Evolutionary conservation across 1,139 yeast species (phyloP).

Genomic region (Protomyces inouyei): DNA sequence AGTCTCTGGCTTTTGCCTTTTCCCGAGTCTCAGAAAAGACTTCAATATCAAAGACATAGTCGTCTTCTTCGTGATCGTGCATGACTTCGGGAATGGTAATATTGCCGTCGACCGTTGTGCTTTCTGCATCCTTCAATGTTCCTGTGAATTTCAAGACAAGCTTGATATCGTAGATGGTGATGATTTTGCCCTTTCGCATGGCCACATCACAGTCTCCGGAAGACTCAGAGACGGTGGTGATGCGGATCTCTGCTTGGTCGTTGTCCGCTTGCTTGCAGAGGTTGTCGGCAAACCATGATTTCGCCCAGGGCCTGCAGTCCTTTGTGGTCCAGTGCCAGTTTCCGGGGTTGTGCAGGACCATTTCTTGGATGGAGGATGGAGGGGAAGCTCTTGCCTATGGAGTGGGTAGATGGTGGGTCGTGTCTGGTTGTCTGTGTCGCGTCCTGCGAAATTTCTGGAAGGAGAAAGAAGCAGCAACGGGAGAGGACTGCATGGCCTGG

Average conservation of each 20-base stretch:
- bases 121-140: constrained; percentile 35
- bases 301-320: constrained; percentile 89
- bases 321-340: constrained; percentile 92
- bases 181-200: constrained; percentile 94
- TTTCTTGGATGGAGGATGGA: background rate
- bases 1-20: constrained; percentile 49
- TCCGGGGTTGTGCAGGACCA: constrained; percentile 18
- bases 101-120: constrained; percentile 52
- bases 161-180: constrained; percentile 79
- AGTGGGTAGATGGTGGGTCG: background rate
- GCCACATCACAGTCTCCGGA: constrained; percentile 97
- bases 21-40: constrained; percentile 49
- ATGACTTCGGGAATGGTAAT: constrained; percentile 87
- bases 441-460: background rate
- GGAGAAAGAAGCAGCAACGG: background rate
- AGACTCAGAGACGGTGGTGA: constrained; percentile 58
- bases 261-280: constrained; percentile 48
- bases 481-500: background rate
- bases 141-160: constrained; percentile 61
- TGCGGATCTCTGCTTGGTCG: constrained; percentile 43
- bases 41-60: constrained; percentile 73
- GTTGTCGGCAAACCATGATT: constrained; percentile 61
- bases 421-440: background rate
- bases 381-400: background rate
- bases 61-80: constrained; percentile 83